phyloP scores from a whole-genome alignment of 768 basidiomycete genomes.

The Russula sp. region DNA sequence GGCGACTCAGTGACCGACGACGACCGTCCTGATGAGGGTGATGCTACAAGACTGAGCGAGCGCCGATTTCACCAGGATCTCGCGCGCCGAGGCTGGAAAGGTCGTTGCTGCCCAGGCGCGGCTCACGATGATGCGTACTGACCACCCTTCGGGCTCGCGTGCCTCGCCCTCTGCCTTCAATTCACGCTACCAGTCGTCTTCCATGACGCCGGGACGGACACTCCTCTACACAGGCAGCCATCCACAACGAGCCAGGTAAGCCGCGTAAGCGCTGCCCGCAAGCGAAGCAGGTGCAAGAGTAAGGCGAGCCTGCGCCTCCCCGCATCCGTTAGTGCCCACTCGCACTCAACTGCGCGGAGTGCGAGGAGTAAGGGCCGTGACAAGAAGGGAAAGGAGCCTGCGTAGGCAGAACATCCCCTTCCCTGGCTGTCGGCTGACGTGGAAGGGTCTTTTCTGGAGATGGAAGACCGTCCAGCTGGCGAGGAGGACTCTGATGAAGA shows the following conservation, averaged over 20 bases:
- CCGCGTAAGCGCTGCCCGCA: slow-evolving; percentile 58
- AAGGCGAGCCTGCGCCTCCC: slow-evolving; percentile 61
- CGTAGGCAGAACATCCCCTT: not conserved
- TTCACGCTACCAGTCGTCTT: not conserved
- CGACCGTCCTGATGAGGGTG: slow-evolving; percentile 23
- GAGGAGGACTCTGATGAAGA: slow-evolving; percentile 4
- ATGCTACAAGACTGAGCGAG: slow-evolving; percentile 13
- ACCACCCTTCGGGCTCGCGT: not conserved
- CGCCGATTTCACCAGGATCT: slow-evolving; percentile 10
- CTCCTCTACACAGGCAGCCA: not conserved
- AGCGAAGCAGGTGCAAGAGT: slow-evolving; percentile 56
- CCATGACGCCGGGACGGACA: not conserved
- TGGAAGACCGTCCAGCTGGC: slow-evolving; percentile 11
- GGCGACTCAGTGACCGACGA: slow-evolving; percentile 15
- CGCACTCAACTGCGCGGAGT: not conserved
- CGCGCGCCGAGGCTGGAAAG: slow-evolving; percentile 21
- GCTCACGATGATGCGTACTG: slow-evolving; percentile 10
- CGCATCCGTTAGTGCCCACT: slow-evolving; percentile 21
- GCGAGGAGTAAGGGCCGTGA: slow-evolving; percentile 9
- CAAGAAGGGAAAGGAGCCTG: slow-evolving; percentile 15
- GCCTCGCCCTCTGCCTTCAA: not conserved
- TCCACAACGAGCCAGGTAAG: slow-evolving; percentile 31
- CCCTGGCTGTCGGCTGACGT: not conserved
- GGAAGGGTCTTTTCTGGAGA: slow-evolving; percentile 21
- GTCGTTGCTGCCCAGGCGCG: slow-evolving; percentile 20